phyloP scores from a whole-genome alignment of 2,329 filamentous ascomycete genomes.

The Fusarium dimerum region DNA sequence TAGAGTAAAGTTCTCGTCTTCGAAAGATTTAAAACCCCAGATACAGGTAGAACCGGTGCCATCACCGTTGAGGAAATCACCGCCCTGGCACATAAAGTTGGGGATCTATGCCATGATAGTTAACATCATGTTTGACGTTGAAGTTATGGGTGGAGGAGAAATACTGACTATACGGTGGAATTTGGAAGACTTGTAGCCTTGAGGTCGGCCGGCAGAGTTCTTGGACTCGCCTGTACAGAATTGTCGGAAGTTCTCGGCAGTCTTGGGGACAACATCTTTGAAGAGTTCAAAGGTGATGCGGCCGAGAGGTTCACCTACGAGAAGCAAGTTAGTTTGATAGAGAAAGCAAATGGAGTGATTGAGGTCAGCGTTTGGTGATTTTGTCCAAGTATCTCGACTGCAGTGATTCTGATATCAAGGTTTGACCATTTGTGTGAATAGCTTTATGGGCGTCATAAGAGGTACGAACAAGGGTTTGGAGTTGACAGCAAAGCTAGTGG shows the following conservation, averaged over 20 bases:
- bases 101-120: constrained; percentile 64
- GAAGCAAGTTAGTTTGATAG: not conserved
- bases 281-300: constrained; percentile 91
- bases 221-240: constrained; percentile 95
- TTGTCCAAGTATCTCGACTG: not conserved
- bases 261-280: constrained; percentile 78
- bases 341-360: not conserved
- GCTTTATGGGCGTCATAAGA: no score
- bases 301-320: constrained; percentile 77
- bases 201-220: constrained; percentile 72
- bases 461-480: no score
- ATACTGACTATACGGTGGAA: constrained; percentile 85
- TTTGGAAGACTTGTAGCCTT: constrained; percentile 92
- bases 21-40: constrained; percentile 81
- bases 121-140: constrained; percentile 5
- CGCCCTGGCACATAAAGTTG: constrained; percentile 97
- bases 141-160: not conserved
- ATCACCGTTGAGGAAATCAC: constrained; percentile 92
- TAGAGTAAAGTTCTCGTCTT: constrained; percentile 84
- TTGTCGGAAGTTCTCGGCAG: constrained; percentile 94
- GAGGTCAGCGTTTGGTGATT: not conserved
- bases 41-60: constrained; percentile 87
- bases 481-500: no score
- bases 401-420: no score
- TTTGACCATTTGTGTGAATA: no score